Percentiles rank a stretch among this genome's conserved stretches.
Evolutionary conservation across 1,139 yeast genomes (phyloP).

Genomic region (Pichia cactophila): DNA sequence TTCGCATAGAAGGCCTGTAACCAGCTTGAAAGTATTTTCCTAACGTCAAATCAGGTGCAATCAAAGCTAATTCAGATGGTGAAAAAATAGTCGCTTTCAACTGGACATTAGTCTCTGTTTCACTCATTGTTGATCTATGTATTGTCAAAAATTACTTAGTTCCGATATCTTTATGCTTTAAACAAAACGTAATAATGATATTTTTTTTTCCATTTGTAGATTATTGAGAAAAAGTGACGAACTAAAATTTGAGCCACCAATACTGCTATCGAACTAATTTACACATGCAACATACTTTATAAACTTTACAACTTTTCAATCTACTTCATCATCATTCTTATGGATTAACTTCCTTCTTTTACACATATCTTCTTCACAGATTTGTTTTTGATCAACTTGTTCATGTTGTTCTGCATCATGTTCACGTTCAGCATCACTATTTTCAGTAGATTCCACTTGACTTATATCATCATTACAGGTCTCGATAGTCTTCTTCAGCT

Average conservation of each 20-base stretch:
- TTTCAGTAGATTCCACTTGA: background rate
- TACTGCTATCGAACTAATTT: background rate
- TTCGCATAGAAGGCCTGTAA: conserved; percentile 64
- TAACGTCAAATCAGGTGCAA: conserved; percentile 79
- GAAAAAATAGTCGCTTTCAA: conserved; percentile 50
- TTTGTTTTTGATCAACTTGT: background rate
- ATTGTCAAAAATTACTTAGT: no score
- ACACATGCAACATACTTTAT: background rate
- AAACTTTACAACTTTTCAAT: no score
- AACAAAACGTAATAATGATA: background rate
- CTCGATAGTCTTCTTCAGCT: conserved; percentile 12
- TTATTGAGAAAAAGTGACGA: no score
- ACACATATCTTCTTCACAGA: conserved; percentile 7
- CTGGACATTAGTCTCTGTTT: conserved; percentile 5
- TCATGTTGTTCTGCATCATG: background rate
- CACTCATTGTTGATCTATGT: background rate
- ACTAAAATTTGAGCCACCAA: no score
- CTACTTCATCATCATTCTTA: background rate
- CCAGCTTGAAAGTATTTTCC: conserved; percentile 71
- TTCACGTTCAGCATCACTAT: background rate
- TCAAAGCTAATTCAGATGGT: conserved; percentile 73
- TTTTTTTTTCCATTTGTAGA: no score
- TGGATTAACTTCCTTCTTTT: conserved; percentile 10
- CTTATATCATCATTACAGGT: conserved; percentile 6
- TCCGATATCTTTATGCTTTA: no score